These are phyloP conservation scores for Globisporangium spiculum DNA, from an alignment of 352 stramenopile genomes.

Conservation along the genomic window DNA sequence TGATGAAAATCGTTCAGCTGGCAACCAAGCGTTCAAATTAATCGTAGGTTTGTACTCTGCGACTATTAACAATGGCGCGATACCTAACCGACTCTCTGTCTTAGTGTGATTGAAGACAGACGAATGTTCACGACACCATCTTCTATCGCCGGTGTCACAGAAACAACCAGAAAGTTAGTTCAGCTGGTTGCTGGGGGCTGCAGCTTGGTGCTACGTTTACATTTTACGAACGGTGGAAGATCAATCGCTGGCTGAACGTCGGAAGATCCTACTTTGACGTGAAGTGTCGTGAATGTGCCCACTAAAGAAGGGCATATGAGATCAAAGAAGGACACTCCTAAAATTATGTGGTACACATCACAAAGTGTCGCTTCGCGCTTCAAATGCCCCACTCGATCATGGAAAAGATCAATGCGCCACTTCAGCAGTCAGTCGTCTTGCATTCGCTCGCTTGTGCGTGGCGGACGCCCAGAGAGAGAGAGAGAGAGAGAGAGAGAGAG, in stretches of 20 bases:
- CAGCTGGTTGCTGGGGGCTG: background rate
- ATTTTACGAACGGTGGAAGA: background rate
- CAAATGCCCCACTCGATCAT: background rate
- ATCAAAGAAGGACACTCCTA: background rate
- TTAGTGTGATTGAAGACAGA: background rate
- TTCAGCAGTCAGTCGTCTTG: background rate
- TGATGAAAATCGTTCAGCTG: background rate
- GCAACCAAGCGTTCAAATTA: background rate
- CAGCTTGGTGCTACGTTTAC: background rate
- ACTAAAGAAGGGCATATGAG: background rate
- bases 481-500: background rate
- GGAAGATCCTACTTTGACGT: background rate
- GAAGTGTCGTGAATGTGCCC: background rate
- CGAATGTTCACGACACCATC: background rate
- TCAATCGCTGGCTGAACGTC: background rate
- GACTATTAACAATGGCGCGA: background rate
- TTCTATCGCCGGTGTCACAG: background rate
- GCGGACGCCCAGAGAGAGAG: background rate
- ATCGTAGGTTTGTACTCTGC: background rate
- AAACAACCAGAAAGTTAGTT: background rate
- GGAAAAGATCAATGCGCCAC: background rate
- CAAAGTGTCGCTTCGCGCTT: slow-evolving; percentile 10
- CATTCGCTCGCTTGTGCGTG: background rate
- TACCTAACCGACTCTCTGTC: background rate
- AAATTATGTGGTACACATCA: background rate